Percentiles rank a stretch among this genome's conserved stretches.
phyloP scores from a whole-genome alignment of 2,329 filamentous ascomycete species.

The Penicillium oxalicum region DNA sequence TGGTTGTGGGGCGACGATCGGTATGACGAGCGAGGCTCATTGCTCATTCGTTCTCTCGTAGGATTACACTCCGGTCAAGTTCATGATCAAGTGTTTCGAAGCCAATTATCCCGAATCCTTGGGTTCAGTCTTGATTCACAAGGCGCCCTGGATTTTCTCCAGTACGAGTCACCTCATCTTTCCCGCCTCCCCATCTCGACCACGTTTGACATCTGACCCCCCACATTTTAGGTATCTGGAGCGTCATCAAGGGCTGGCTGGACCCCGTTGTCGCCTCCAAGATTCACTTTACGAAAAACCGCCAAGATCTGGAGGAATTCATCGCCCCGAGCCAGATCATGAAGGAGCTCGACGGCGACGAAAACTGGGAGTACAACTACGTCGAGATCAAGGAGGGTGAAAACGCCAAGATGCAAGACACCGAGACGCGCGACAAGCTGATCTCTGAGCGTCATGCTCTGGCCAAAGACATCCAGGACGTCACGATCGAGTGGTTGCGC shows the following conservation, averaged over 20 bases:
- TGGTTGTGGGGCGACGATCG: not conserved
- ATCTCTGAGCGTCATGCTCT: conserved; percentile 58
- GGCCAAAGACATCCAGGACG: conserved; percentile 66
- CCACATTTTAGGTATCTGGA: conserved; percentile 71
- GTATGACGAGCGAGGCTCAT: conserved; percentile 3
- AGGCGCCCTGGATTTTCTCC: conserved; percentile 95
- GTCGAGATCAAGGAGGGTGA: conserved; percentile 69
- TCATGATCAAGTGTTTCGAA: conserved; percentile 99
- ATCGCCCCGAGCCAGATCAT: conserved; percentile 66
- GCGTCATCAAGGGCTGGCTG: conserved; percentile 89
- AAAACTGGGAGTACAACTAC: conserved; percentile 79
- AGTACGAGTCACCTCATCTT: conserved; percentile 44
- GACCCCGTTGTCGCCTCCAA: conserved; percentile 94
- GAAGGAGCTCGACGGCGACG: conserved; percentile 78
- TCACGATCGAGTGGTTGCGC: conserved; percentile 69
- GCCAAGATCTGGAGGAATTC: conserved; percentile 70
- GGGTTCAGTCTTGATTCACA: conserved; percentile 86
- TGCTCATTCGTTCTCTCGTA: conserved; percentile 24
- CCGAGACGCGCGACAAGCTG: conserved; percentile 57
- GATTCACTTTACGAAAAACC: conserved; percentile 83
- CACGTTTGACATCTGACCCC: not conserved
- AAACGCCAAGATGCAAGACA: conserved; percentile 68
- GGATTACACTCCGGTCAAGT: conserved; percentile 95
- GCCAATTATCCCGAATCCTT: conserved; percentile 95
- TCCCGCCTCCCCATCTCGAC: not conserved